Conservation (phyloP, 495 filamentous ascomycete species). For the Aspergillus nanangensis region DNA sequence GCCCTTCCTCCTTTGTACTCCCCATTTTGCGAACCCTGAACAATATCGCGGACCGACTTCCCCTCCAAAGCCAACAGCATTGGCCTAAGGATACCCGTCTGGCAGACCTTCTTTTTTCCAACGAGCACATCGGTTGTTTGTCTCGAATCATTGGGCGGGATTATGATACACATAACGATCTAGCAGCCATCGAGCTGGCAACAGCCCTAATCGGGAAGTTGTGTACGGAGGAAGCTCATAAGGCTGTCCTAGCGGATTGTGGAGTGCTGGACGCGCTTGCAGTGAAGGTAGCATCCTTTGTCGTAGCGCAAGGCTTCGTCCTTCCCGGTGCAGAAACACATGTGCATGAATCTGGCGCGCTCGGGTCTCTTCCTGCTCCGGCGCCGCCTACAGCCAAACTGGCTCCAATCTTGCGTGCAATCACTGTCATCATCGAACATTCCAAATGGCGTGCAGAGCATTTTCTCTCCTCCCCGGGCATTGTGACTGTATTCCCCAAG, state of each 20-base stretch:
- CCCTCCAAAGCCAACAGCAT: slow-evolving; percentile 42
- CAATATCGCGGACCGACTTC: slow-evolving; percentile 63
- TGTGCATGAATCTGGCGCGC: slow-evolving; percentile 27
- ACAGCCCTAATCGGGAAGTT: slow-evolving; percentile 65
- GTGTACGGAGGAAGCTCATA: slow-evolving; percentile 65
- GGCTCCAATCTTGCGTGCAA: slow-evolving; percentile 71
- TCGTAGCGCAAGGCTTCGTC: slow-evolving; percentile 61
- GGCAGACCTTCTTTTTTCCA: slow-evolving; percentile 60
- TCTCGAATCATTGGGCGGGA: slow-evolving; percentile 60
- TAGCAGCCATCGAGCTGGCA: slow-evolving; percentile 65
- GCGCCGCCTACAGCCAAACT: slow-evolving; percentile 58
- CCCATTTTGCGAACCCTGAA: slow-evolving; percentile 72
- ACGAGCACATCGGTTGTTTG: slow-evolving; percentile 53
- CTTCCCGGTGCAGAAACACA: slow-evolving; percentile 47
- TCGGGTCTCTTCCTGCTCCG: slow-evolving; percentile 39
- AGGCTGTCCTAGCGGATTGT: slow-evolving; percentile 59
- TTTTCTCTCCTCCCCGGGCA: slow-evolving; percentile 72
- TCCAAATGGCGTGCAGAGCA: slow-evolving; percentile 74
- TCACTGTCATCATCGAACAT: slow-evolving; percentile 71
- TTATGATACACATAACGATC: slow-evolving; percentile 41
- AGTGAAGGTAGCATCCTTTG: slow-evolving; percentile 68
- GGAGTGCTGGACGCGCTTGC: slow-evolving; percentile 80
- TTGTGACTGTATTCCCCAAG: slow-evolving; percentile 66
- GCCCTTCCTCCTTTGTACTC: slow-evolving; percentile 60
- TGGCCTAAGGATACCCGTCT: slow-evolving; percentile 45